A percentile compares a stretch with the other conserved stretches of the same genome.
phyloP scores from a whole-genome alignment of 202 grass and related monocot species.

The Digitaria exilis region DNA sequence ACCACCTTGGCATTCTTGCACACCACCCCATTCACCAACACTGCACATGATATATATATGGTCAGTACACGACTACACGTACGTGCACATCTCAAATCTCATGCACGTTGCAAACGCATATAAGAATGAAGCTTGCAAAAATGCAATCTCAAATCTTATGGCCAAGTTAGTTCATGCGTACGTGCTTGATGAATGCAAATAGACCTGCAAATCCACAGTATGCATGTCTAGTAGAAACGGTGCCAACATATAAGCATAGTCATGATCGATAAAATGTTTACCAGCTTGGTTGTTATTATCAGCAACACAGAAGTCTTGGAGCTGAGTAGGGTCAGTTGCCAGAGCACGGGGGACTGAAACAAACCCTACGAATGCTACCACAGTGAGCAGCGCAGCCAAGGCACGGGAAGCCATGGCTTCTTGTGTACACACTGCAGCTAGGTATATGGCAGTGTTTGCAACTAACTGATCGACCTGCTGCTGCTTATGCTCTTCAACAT shows the following conservation, averaged over 20 bases:
- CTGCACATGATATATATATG: constrained; percentile 12
- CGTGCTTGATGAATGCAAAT: no score
- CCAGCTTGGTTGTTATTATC: constrained; percentile 33
- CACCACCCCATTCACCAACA: constrained; percentile 67
- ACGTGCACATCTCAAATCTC: no score
- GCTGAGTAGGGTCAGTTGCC: constrained; percentile 55
- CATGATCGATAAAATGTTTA: not conserved
- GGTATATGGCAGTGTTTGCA: not conserved
- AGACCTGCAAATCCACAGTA: no score
- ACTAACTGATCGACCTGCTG: constrained; percentile 23
- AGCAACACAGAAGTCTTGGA: constrained; percentile 85
- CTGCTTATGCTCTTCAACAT: not conserved
- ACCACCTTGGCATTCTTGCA: constrained; percentile 67
- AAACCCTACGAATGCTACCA: constrained; percentile 17
- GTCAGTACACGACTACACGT: no score
- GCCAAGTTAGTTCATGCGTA: no score
- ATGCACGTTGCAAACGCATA: no score
- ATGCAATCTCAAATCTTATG: no score
- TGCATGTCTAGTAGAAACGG: not conserved
- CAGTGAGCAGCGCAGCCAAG: constrained; percentile 37
- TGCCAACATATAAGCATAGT: not conserved
- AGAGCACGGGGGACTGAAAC: constrained; percentile 36
- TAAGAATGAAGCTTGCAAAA: no score
- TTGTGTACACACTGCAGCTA: not conserved
- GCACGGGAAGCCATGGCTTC: constrained; percentile 50